phyloP scores from a whole-genome alignment of 2,329 filamentous ascomycete genomes.

The Septoria linicola region DNA sequence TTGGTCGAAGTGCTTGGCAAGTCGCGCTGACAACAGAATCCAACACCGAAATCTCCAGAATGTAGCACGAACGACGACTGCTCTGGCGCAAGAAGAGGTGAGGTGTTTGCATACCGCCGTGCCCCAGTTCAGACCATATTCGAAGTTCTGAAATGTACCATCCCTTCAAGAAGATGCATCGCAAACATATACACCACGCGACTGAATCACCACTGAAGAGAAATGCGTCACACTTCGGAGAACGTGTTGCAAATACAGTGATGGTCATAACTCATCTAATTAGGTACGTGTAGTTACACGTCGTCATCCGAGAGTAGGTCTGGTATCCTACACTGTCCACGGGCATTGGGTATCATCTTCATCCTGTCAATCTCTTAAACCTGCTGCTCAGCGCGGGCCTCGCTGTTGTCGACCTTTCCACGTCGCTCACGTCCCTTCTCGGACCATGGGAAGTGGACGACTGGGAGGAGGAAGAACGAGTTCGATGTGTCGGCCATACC shows the following conservation, averaged over 20 bases:
- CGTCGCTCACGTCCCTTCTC: conserved; percentile 67
- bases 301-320: not conserved
- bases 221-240: no score
- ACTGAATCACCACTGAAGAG: no score
- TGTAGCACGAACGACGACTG: no score
- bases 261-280: not conserved
- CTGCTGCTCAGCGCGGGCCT: conserved; percentile 34
- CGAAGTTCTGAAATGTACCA: no score
- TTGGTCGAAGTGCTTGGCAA: no score
- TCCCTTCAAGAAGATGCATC: no score
- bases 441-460: conserved; percentile 94
- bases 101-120: no score
- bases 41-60: no score
- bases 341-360: conserved; percentile 6
- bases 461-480: conserved; percentile 88
- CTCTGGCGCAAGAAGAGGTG: no score
- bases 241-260: not conserved
- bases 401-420: conserved; percentile 46
- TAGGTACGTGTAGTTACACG: conserved; percentile 4
- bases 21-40: no score
- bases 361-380: conserved; percentile 16
- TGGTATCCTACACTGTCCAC: not conserved
- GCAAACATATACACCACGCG: no score
- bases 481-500: conserved; percentile 57
- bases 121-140: no score